A percentile compares a stretch with the other conserved stretches of the same genome.
phyloP scores from a whole-genome alignment of 371 early-diverging fungal species.

The Haplosporangium sp. region DNA sequence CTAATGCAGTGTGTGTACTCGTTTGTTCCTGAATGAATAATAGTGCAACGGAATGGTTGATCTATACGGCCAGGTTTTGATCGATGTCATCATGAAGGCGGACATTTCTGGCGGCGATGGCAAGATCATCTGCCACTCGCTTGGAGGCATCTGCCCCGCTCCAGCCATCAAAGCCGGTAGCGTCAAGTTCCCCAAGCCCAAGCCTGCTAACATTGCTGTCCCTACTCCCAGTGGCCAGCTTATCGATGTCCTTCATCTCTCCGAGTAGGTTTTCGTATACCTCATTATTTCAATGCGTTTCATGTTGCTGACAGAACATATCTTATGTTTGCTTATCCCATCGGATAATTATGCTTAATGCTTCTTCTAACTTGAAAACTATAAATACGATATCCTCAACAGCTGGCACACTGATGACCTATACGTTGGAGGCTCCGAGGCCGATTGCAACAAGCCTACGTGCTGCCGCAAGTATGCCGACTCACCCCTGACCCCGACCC shows the following conservation, averaged over 20 bases:
- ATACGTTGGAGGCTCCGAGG: slow-evolving; percentile 66
- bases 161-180: slow-evolving; percentile 27
- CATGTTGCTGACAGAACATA: background rate
- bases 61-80: slow-evolving; percentile 22
- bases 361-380: too few relatives aligned
- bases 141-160: slow-evolving; percentile 26
- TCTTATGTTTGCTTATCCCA: background rate
- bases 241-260: slow-evolving; percentile 67
- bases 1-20: too few relatives aligned
- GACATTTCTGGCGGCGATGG: slow-evolving; percentile 32
- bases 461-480: slow-evolving; percentile 63
- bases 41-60: slow-evolving; percentile 47
- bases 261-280: slow-evolving; percentile 54
- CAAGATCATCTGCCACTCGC: slow-evolving; percentile 30
- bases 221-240: slow-evolving; percentile 51
- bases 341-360: background rate
- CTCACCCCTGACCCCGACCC: slow-evolving; percentile 4
- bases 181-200: slow-evolving; percentile 64
- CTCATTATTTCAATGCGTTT: too few relatives aligned
- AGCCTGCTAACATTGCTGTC: slow-evolving; percentile 46
- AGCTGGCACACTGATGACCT: slow-evolving; percentile 70
- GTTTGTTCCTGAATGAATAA: background rate
- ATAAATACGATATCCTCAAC: background rate
- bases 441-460: slow-evolving; percentile 62
- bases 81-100: slow-evolving; percentile 31